phyloP scores from a whole-genome alignment of 2,329 filamentous ascomycete genomes.

The Paramyrothecium roridum region DNA sequence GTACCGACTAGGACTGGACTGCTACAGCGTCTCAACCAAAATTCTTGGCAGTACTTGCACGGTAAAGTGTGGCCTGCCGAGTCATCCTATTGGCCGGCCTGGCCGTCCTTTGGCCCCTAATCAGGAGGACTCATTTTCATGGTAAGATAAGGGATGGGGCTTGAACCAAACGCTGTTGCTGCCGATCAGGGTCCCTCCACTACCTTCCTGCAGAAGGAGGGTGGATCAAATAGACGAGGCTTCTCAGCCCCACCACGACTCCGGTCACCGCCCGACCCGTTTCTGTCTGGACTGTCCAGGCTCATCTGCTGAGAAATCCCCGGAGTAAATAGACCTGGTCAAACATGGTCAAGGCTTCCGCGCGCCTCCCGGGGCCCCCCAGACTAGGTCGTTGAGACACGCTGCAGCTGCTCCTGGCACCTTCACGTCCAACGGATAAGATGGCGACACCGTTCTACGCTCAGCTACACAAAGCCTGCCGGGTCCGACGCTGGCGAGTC shows the following conservation, averaged over 20 bases:
- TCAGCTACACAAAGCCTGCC: not conserved
- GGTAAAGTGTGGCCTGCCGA: not conserved
- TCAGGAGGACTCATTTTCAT: not conserved
- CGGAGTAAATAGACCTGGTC: not conserved
- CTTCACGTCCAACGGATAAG: no score
- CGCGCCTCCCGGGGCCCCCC: not conserved
- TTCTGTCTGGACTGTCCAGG: not conserved
- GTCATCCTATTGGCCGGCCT: not conserved
- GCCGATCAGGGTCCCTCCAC: conserved; percentile 6
- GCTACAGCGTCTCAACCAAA: no score
- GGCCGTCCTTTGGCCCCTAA: not conserved
- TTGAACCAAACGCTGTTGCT: not conserved
- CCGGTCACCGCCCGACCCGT: not conserved
- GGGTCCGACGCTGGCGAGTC: not conserved
- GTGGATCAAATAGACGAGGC: not conserved
- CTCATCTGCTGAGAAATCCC: not conserved
- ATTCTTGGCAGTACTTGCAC: not conserved
- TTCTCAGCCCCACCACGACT: not conserved
- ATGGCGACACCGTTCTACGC: not conserved
- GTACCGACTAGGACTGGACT: no score
- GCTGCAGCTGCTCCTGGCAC: no score
- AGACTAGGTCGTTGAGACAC: no score
- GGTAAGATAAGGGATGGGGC: not conserved
- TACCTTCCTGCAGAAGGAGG: not conserved
- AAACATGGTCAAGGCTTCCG: not conserved